Percentiles rank a stretch among this genome's conserved stretches.
phyloP scores from a whole-genome alignment of 2,329 filamentous ascomycete species.

The Fusarium citri region DNA sequence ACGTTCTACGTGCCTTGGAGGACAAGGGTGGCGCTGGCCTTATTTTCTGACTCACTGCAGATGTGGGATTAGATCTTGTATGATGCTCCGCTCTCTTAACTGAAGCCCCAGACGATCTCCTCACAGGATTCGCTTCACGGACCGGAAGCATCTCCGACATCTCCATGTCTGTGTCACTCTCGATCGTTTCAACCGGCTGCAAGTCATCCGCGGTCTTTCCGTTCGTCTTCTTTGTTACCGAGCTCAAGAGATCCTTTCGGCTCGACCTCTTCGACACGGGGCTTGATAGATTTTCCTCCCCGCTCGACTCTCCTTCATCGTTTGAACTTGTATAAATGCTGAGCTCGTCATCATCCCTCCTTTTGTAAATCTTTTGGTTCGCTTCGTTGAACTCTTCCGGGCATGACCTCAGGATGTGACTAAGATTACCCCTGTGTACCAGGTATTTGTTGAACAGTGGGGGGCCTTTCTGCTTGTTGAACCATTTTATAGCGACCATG shows the following conservation, averaged over 20 bases:
- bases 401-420: slow-evolving; percentile 51
- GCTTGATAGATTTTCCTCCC: not conserved
- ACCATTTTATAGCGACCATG: slow-evolving; percentile 58
- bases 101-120: not conserved
- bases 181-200: slow-evolving; percentile 1
- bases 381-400: slow-evolving; percentile 47
- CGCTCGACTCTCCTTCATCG: slow-evolving; percentile 7
- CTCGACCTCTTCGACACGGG: not conserved
- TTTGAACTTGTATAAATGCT: slow-evolving; percentile 37
- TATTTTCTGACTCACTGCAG: not conserved
- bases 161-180: slow-evolving; percentile 37
- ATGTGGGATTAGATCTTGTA: not conserved
- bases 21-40: not conserved
- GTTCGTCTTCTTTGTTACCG: not conserved
- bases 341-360: slow-evolving; percentile 9
- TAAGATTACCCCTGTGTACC: slow-evolving; percentile 53
- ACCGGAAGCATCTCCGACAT: slow-evolving; percentile 1
- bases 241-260: not conserved
- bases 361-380: slow-evolving; percentile 24
- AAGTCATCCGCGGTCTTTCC: not conserved
- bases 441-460: slow-evolving; percentile 47
- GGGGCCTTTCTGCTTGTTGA: slow-evolving; percentile 44
- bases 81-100: not conserved
- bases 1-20: not conserved
- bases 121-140: not conserved